phyloP scores from a whole-genome alignment of 179 eudicot genomes.

The Drosera spatulata region DNA sequence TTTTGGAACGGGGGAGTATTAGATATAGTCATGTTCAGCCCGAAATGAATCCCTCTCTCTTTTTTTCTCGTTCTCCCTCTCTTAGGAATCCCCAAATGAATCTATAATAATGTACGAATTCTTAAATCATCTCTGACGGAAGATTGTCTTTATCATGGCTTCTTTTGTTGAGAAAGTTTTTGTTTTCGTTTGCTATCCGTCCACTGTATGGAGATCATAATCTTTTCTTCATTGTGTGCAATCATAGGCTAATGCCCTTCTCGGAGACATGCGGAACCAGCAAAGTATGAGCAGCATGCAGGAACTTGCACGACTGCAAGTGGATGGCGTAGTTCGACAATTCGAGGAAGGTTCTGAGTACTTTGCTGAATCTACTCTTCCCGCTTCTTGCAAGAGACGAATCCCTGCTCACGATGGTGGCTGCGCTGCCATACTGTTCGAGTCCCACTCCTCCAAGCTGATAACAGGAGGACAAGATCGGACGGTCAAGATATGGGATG shows the following conservation, averaged over 20 bases:
- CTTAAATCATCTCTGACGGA: too few species aligned
- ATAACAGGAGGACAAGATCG: slow-evolving; percentile 88
- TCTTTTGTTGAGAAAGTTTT: background rate
- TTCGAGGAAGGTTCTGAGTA: slow-evolving; percentile 87
- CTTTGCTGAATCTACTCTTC: slow-evolving; percentile 61
- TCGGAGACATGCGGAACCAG: slow-evolving; percentile 65
- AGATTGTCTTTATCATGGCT: background rate
- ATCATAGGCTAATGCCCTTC: slow-evolving; percentile 67
- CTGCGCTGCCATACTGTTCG: slow-evolving; percentile 72
- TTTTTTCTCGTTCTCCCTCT: background rate
- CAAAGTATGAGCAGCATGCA: slow-evolving; percentile 52
- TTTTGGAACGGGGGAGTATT: too few species aligned
- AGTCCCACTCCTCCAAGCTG: slow-evolving; percentile 59
- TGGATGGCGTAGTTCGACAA: slow-evolving; percentile 89
- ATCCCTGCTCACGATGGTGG: slow-evolving; percentile 87
- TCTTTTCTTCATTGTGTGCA: background rate
- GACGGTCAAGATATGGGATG: slow-evolving; percentile 79
- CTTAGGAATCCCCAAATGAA: background rate
- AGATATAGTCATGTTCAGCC: too few species aligned
- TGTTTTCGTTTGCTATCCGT: too few species aligned
- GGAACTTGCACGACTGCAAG: slow-evolving; percentile 84
- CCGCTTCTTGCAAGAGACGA: slow-evolving; percentile 46
- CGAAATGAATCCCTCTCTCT: background rate
- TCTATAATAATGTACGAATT: background rate
- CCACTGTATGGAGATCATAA: too few species aligned